Conservation (phyloP, 768 basidiomycete species). For the Daedalea quercina region DNA sequence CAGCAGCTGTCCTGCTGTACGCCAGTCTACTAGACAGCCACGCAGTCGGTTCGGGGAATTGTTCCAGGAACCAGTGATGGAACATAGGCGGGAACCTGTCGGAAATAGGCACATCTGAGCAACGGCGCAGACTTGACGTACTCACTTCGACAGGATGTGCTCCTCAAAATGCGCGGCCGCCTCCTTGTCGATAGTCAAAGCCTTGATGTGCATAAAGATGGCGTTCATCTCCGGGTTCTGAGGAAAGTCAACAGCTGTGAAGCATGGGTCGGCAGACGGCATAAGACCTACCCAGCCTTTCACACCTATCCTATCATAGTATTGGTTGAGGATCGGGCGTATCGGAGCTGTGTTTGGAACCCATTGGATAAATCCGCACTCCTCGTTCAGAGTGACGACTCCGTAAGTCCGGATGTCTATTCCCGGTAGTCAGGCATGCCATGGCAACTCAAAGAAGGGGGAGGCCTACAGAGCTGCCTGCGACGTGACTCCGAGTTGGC, state of each 20-base stretch:
- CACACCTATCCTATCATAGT: constrained; percentile 51
- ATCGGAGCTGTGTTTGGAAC: constrained; percentile 88
- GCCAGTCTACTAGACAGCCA: constrained; percentile 88
- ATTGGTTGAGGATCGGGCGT: constrained; percentile 63
- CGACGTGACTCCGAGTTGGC: constrained; percentile 89
- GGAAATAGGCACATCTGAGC: not conserved
- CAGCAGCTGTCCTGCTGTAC: constrained; percentile 86
- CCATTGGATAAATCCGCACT: constrained; percentile 98
- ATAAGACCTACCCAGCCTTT: constrained; percentile 38
- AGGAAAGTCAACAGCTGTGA: not conserved
- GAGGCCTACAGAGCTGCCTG: constrained; percentile 74
- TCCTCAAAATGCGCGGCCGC: constrained; percentile 44
- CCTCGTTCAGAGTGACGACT: constrained; percentile 97
- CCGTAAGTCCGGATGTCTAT: constrained; percentile 93
- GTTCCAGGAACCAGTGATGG: constrained; percentile 96
- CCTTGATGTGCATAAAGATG: constrained; percentile 45
- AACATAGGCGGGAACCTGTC: constrained; percentile 77
- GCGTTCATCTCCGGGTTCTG: constrained; percentile 42
- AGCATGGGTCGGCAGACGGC: not conserved
- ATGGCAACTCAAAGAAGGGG: not conserved
- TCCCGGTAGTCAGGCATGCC: not conserved
- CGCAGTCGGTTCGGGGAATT: constrained; percentile 92
- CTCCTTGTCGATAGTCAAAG: constrained; percentile 34
- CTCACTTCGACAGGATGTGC: constrained; percentile 55
- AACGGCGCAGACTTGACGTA: not conserved